Evolutionary conservation across 83 land plant genomes (phyloP), one percentile per base, ranked within the genome.

Genomic region (Thuja plicata): DNA sequence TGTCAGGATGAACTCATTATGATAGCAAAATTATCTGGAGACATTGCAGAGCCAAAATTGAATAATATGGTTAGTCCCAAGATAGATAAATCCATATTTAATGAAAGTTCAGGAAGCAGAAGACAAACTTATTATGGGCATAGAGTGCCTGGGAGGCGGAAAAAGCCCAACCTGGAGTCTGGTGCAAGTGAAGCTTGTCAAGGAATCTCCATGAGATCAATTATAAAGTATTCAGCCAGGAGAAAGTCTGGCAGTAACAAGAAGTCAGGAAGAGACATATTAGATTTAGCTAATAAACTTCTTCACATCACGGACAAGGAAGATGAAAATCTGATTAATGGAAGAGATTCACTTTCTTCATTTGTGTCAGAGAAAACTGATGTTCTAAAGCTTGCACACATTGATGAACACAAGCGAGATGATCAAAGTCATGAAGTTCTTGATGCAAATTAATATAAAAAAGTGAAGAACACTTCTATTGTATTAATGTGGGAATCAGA

Each of bases 21-120:
- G 37, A 90, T 91, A 73, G 89, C 95, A 35, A 88, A 48, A 74
- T 82, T 60, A 76, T 91, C 91, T 73, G 32, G 86, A 71, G 90
- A 78, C 48, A 87, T 52, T 89, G 87, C 84, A 81, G 40, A 50
- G 55, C 19, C 87, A 50, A 30, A 34, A 35, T 52, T 12, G 24
- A 89, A 74, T 85, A 90, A 89, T 86, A 71, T 92, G 88, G 92
- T 89, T 60, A 80, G 88, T 66, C 96, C 96, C 73, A 89, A 91
- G 88, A 89, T 94, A 91, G 95, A 94, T 89, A 91, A 90, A 38
- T 86, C 93, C 60, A 79, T 92, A 85, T 94, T 94, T 92, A 94
- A 94, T 90, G 96, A 94, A 90, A 90, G 92, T 89, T 91, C 96
- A 78, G 96, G 96, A 54, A 91, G 94, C 89, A 94, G 94, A 66